phyloP scores from a whole-genome alignment of 2,329 filamentous ascomycete genomes.

The Colletotrichum siamense region DNA sequence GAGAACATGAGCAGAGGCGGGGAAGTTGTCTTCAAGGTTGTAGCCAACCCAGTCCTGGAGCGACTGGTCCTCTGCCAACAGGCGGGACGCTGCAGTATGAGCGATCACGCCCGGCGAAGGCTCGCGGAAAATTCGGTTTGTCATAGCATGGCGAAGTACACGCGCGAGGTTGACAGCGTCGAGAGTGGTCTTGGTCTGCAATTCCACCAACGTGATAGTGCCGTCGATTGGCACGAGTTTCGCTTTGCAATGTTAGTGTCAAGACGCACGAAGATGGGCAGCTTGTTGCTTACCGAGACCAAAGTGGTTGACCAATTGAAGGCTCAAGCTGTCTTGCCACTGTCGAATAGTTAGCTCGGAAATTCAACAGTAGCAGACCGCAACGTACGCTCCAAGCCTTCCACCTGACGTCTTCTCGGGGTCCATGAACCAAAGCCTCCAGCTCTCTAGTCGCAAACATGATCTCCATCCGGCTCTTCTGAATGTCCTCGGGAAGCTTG shows the following conservation, averaged over 20 bases:
- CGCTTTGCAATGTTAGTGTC: constrained; percentile 36
- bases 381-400: constrained; percentile 55
- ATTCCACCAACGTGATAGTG: constrained; percentile 50
- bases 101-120: constrained; percentile 53
- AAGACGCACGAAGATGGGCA: background rate
- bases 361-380: background rate
- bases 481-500: constrained; percentile 49
- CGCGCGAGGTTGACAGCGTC: constrained; percentile 56
- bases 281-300: constrained; percentile 45
- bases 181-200: constrained; percentile 49
- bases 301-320: constrained; percentile 56
- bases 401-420: constrained; percentile 57
- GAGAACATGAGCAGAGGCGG: constrained; percentile 52
- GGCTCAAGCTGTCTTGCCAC: constrained; percentile 55
- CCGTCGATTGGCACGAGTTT: constrained; percentile 54
- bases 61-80: constrained; percentile 52
- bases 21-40: constrained; percentile 59
- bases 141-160: constrained; percentile 62
- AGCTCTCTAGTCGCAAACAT: constrained; percentile 55
- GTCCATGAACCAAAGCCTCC: constrained; percentile 51
- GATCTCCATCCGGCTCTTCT: constrained; percentile 50
- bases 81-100: constrained; percentile 59
- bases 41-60: constrained; percentile 62
- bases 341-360: constrained; percentile 28
- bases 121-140: constrained; percentile 60